phyloP scores from a whole-genome alignment of 495 filamentous ascomycete genomes.

The Durotheca rogersii region DNA sequence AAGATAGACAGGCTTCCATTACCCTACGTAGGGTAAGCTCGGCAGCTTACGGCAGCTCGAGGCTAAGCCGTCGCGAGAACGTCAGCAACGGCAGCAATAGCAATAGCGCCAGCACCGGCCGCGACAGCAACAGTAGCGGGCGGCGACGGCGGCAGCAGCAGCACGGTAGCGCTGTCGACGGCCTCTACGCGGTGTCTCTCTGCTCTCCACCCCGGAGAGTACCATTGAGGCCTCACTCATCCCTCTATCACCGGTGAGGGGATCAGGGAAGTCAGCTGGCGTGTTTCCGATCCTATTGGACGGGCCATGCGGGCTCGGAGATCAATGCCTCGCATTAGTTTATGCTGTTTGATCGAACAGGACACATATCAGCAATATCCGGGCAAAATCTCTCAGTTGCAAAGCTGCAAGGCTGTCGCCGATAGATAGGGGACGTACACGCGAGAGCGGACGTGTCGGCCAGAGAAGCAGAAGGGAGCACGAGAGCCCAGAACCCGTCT shows the following conservation, averaged over 20 bases:
- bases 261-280: not conserved
- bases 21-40: constrained; percentile 16
- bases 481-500: constrained; percentile 7
- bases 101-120: no score
- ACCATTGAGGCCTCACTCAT: no score
- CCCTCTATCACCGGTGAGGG: constrained; percentile 8
- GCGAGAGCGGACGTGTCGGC: no score
- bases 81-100: no score
- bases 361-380: constrained; percentile 13
- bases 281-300: constrained; percentile 8
- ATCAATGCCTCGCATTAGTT: constrained; percentile 17
- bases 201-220: no score
- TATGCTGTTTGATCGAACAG: constrained; percentile 18
- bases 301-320: constrained; percentile 4
- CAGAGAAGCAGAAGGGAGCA: constrained; percentile 3
- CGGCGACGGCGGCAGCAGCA: no score
- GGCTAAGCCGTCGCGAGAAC: not conserved
- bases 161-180: no score
- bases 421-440: constrained; percentile 23
- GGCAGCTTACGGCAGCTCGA: constrained; percentile 24
- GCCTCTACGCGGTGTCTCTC: no score
- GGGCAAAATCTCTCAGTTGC: constrained; percentile 18
- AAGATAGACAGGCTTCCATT: not conserved
- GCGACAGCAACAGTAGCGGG: no score
- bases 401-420: constrained; percentile 25